These are phyloP conservation scores for Phlegmacium glaucopus DNA, from an alignment of 768 basidiomycete genomes.

Conservation along the genomic window DNA sequence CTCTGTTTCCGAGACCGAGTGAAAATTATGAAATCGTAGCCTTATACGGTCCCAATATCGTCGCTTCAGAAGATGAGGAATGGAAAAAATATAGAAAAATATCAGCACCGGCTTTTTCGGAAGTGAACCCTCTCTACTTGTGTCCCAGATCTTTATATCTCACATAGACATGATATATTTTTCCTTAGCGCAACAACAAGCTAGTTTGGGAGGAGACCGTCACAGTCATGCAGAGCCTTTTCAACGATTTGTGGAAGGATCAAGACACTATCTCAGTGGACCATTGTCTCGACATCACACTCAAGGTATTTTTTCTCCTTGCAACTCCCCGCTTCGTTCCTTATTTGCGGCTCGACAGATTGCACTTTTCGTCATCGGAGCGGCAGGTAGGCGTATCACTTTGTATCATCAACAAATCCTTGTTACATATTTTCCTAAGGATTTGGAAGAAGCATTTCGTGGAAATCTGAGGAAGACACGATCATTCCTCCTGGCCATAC, in stretches of 20 bases:
- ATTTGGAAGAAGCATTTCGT: constrained; percentile 49
- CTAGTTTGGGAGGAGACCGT: constrained; percentile 46
- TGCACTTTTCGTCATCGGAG: constrained; percentile 52
- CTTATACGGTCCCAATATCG: constrained; percentile 55
- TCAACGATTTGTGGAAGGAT: constrained; percentile 42
- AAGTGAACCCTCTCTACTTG: constrained; percentile 29
- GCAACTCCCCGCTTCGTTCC: background rate
- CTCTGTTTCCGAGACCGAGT: constrained; percentile 51
- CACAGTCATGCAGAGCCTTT: constrained; percentile 36
- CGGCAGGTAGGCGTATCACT: constrained; percentile 37
- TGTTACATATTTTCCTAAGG: constrained; percentile 25
- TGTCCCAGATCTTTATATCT: background rate
- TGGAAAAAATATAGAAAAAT: constrained; percentile 66
- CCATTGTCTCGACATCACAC: constrained; percentile 47
- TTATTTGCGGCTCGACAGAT: constrained; percentile 32
- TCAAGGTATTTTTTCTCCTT: constrained; percentile 30
- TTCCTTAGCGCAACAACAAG: constrained; percentile 35
- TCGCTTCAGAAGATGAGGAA: constrained; percentile 54
- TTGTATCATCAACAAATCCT: background rate
- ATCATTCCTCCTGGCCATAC: constrained; percentile 39
- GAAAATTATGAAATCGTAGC: constrained; percentile 36
- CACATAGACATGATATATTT: background rate
- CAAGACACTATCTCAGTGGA: constrained; percentile 34
- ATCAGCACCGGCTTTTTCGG: constrained; percentile 55
- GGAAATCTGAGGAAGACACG: constrained; percentile 41